phyloP scores from a whole-genome alignment of 2,329 filamentous ascomycete species.

The Fusarium agapanthi region DNA sequence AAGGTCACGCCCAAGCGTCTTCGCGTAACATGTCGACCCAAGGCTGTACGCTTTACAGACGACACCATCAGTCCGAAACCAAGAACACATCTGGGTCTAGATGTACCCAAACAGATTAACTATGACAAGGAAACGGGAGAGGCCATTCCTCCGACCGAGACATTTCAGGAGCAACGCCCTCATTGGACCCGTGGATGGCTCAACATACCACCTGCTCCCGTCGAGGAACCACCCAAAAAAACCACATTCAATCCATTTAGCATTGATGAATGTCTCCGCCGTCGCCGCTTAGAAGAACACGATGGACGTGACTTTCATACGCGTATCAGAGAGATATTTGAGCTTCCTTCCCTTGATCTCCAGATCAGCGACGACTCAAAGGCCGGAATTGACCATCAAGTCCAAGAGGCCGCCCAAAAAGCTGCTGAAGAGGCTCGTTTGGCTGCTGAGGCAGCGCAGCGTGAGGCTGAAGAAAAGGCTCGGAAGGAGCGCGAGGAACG shows the following conservation, averaged over 20 bases:
- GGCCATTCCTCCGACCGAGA: not conserved
- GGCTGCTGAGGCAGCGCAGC: constrained; percentile 37
- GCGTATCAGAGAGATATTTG: constrained; percentile 40
- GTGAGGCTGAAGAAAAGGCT: constrained; percentile 37
- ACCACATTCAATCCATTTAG: not conserved
- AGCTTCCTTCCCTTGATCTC: constrained; percentile 38
- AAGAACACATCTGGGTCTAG: constrained; percentile 40
- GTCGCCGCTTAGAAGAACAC: constrained; percentile 8
- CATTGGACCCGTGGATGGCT: constrained; percentile 18
- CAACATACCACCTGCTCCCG: constrained; percentile 1
- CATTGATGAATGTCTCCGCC: not conserved
- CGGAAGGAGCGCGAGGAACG: constrained; percentile 40
- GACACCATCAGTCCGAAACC: constrained; percentile 39
- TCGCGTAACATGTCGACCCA: constrained; percentile 36
- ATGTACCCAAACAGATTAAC: constrained; percentile 32
- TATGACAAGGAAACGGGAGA: constrained; percentile 6
- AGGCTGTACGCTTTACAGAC: constrained; percentile 45
- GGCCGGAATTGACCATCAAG: constrained; percentile 37
- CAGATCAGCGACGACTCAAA: constrained; percentile 45
- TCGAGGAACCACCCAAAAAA: constrained; percentile 1
- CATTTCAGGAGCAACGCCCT: constrained; percentile 22
- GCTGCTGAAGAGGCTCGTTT: constrained; percentile 42
- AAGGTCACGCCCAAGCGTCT: constrained; percentile 40
- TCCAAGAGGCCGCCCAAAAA: constrained; percentile 35
- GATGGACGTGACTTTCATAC: constrained; percentile 19